A percentile compares a stretch with the other conserved stretches of the same genome.
phyloP scores from a whole-genome alignment of 2,329 filamentous ascomycete species.

The Aspergillus proliferans region DNA sequence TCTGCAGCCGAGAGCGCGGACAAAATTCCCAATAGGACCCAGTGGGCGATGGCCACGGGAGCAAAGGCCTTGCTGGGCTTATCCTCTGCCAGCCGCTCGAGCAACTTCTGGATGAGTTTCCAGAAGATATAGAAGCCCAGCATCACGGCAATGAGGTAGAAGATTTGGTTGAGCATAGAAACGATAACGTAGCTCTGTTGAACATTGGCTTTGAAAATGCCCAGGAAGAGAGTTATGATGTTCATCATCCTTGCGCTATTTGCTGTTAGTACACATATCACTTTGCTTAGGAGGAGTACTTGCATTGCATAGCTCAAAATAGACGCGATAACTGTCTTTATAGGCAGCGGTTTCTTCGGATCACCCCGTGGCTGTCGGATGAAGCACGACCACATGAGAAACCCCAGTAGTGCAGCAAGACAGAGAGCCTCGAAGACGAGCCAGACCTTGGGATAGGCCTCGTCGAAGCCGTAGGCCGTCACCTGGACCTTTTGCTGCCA shows the following conservation, averaged over 20 bases:
- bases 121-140: conserved; percentile 17
- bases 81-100: conserved; percentile 11
- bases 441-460: not conserved
- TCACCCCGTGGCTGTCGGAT: conserved; percentile 8
- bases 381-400: conserved; percentile 13
- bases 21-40: conserved; percentile 10
- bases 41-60: conserved; percentile 9
- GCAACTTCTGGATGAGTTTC: conserved; percentile 11
- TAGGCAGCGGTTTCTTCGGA: conserved; percentile 4
- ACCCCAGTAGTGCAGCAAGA: conserved; percentile 11
- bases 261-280: conserved; percentile 1
- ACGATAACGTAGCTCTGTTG: conserved; percentile 15
- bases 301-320: conserved; percentile 11
- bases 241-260: conserved; percentile 7
- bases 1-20: conserved; percentile 8
- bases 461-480: not conserved
- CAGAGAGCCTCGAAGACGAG: conserved; percentile 15
- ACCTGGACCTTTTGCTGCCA: not conserved
- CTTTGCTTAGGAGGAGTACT: not conserved
- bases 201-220: conserved; percentile 10
- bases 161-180: conserved; percentile 15
- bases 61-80: conserved; percentile 9
- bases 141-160: conserved; percentile 7
- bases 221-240: conserved; percentile 10
- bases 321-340: conserved; percentile 7